Base-by-base conservation (phyloP, 306 rosid genomes). In the Ormosia emarginata region DNA sequence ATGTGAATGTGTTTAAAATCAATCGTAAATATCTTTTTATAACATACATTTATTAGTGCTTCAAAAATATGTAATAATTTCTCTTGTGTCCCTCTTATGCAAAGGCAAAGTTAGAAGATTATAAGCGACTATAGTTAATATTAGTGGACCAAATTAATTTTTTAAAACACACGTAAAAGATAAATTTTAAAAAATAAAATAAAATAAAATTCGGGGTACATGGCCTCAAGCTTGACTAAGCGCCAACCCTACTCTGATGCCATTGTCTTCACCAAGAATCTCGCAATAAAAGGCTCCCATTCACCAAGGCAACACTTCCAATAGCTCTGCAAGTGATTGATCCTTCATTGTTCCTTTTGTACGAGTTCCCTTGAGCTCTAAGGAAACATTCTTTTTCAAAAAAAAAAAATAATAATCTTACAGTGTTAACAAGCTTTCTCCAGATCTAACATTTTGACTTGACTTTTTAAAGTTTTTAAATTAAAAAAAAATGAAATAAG, bases 361-460 rank as follows among this genome's bases (percentile, higher is more conserved):
- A 44, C 30, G 59, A 14, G 46, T 52, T 77, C 11, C 53, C 81
- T 67, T 78, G 5, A 40, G 29, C 57, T 40, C 34, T 15, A 67
- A 78, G 75, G 44, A 6, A 65, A 7, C 63, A 6, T 15, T 39
- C 15, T 4, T 3, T 66, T 4, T 53, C 39, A n/a, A 1, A 7
- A n/a, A n/a, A n/a, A n/a, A n/a, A n/a, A n/a, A n/a, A n/a, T n/a
- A n/a, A n/a, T n/a, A n/a, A 65, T 40, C 50, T 40, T 1, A 57
- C 9, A 15, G 29, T n/a, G n/a, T 39, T 49, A 24, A n/a, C 30
- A 49, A 77, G 52, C 71, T 43, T 68, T 43, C 46, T 56, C 52
- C 10, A 11, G 53, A 70, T 69, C 63, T 70, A 17, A 59, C 52
- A 44, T 70, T 61, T 80, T 71, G 73, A 71, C 83, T 47, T 68